Base-by-base conservation (phyloP, 1,139 yeast genomes). In the Magnusiomyces paraingens region DNA sequence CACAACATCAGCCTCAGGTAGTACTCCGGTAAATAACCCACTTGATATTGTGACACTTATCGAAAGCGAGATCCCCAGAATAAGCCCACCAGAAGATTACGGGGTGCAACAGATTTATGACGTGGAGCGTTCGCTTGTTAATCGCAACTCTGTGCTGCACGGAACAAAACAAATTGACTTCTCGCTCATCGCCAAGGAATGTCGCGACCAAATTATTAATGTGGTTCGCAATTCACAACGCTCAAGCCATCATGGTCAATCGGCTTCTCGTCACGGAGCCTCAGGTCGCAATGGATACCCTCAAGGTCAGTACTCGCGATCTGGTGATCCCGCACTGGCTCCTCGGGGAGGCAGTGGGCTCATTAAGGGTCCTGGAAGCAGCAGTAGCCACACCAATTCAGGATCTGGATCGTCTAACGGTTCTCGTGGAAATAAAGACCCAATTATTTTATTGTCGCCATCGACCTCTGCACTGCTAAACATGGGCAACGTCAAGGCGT, bases 361-460 rank as follows among this genome's bases (percentile, higher is more conserved):
- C 15, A 10, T 42, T 4, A 22, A 15, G 10, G 32, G 46, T 11
- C 43, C 32, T 26, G 18, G 43, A 11, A n/a, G 17, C 43, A 26
- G 32, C 32, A 26, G 32, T 26, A 32, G 22, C 22, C 12, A 10
- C 43, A 40, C 11, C 17, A 15, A 10, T 6, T 45, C n/a, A 14
- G 22, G 35, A 40, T 46, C 17, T 12, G 22, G 35, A 40, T 46
- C 17, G 4, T 32, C 29, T 39, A n/a, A 55, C 49, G 5, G 50
- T 44, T 14, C 52, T 43, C 18, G 58, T 52, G 46, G 53, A 32
- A 62, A 62, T 59, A 86, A 84, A 60, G 95, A 86, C 64, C 99
- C 99, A n/a, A 90, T 93, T 61, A 88, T 93, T 57, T 73, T 93
- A 51, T 80, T 93, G 41, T 90, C 98, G 1, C 98, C 99, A 1